Percentiles rank a stretch among this genome's conserved stretches.
phyloP scores from a whole-genome alignment of 2,329 filamentous ascomycete species.

The Alternaria panax region DNA sequence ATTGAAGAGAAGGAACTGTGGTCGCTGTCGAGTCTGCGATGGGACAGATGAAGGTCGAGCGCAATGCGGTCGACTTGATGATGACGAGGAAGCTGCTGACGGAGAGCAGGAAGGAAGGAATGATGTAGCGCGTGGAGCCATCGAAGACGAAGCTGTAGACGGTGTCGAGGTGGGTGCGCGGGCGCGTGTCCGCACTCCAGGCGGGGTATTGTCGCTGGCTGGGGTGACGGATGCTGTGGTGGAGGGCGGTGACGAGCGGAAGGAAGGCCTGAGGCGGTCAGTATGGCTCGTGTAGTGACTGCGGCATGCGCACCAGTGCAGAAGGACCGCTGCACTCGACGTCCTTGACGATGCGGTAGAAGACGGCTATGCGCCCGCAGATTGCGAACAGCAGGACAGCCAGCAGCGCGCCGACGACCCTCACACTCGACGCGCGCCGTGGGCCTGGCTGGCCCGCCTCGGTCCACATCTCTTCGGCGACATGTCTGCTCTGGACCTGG shows the following conservation, averaged over 20 bases:
- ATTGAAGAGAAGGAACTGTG: conserved; percentile 41
- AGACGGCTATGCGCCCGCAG: conserved; percentile 41
- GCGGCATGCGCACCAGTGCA: conserved; percentile 26
- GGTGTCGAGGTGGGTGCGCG: conserved; percentile 34
- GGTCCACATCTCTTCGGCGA: conserved; percentile 38
- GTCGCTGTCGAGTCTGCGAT: conserved; percentile 32
- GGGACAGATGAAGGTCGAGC: conserved; percentile 46
- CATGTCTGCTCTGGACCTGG: conserved; percentile 30
- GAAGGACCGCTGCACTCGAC: conserved; percentile 44
- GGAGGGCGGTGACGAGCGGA: conserved; percentile 44
- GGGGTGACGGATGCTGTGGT: conserved; percentile 38
- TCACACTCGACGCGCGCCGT: conserved; percentile 25
- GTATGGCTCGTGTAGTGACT: background rate
- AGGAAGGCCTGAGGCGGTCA: conserved; percentile 38
- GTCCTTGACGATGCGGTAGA: conserved; percentile 38
- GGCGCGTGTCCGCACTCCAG: conserved; percentile 37
- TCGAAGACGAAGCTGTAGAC: conserved; percentile 37
- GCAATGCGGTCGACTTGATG: conserved; percentile 38
- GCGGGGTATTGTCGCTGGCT: conserved; percentile 36
- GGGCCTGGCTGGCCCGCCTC: conserved; percentile 28
- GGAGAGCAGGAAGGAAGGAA: conserved; percentile 40
- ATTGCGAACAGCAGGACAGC: conserved; percentile 40
- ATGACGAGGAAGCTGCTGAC: conserved; percentile 42
- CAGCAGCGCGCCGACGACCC: conserved; percentile 35
- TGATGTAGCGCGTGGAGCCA: conserved; percentile 42